Conservation (phyloP, 2,329 filamentous ascomycete species). For the Cercospora berteroae region DNA sequence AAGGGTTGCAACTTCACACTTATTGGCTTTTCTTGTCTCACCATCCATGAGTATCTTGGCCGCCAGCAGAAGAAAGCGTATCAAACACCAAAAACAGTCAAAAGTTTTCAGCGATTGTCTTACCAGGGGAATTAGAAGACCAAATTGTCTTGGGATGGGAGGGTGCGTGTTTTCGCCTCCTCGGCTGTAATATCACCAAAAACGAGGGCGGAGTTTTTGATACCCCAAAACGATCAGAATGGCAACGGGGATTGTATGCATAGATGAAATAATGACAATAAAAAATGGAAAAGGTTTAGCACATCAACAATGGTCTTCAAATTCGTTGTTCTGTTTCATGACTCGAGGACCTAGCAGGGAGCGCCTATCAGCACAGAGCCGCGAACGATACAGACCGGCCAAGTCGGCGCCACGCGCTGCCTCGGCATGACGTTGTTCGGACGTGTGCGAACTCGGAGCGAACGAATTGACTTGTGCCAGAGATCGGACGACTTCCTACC, state of each 20-base stretch:
- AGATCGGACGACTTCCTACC: background rate
- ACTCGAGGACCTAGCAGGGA: background rate
- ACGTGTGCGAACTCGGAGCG: background rate
- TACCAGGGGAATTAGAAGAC: background rate
- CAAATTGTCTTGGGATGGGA: conserved; percentile 1
- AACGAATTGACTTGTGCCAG: background rate
- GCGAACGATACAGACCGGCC: background rate
- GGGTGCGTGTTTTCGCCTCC: background rate
- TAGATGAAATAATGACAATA: conserved; percentile 13
- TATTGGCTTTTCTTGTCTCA: background rate
- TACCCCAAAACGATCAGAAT: conserved; percentile 13
- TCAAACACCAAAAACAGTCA: background rate
- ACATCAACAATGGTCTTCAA: background rate
- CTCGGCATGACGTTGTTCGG: conserved; percentile 4
- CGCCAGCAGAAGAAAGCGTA: background rate
- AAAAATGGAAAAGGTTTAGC: conserved; percentile 3
- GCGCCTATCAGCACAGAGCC: background rate
- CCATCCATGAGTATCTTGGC: background rate
- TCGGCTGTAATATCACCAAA: conserved; percentile 1
- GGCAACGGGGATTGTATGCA: conserved; percentile 8
- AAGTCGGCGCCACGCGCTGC: background rate
- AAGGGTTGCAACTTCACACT: background rate
- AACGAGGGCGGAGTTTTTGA: conserved; percentile 11
- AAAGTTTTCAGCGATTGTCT: conserved; percentile 2
- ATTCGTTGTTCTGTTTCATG: background rate